Evolutionary conservation across 2,329 filamentous ascomycete species (phyloP), one percentile per base, ranked within the genome.

Genomic region (Beauveria caledonica): DNA sequence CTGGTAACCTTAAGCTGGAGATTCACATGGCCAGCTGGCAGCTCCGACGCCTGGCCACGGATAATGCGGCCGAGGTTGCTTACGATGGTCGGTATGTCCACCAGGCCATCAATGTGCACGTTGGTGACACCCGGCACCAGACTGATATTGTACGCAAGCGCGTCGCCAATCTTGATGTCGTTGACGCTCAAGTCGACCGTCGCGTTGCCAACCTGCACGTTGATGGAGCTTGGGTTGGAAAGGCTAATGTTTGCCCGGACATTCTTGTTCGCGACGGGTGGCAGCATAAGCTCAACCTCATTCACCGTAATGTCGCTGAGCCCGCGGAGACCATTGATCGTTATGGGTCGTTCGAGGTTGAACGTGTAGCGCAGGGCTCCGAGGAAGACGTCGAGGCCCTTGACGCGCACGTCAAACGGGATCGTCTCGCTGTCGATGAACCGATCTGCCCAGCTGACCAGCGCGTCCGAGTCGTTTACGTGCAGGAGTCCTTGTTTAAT

Each of bases 391-490:
- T 58, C 45, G n/a, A 58, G 45, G 45, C 45, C 46, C 6, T 42
- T 50, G 10, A 58, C 55, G 8, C 45, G 44, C 15, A 58, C 55
- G 36, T 58, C 55, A 13, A 58, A 50, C 0, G 55, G 55, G 3
- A 58, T 40, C 13, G 29, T 29, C 21, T 58, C 55, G 23, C 55
- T 50, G 45, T 58, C 55, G 27, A 58, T 58, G 55, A 58, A 58
- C 1, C 55, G 55, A 11, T 49, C 33, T 1, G 36, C 45, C 55
- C 55, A 58, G 55, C 11, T 7, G 23, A 58, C 33, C 6, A 58
- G 46, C 17, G 46, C 46, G 17, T 50, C 45, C 17, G 55, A 29
- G 33, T 58, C 55, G 11, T 50, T 33, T 6, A 58, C 33, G 17
- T 50, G 55, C 21, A 58, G n/a, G 2, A 25, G 19, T 2, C 45